Conservation (phyloP, 2,329 filamentous ascomycete genomes). For the Colletotrichum endophyticum region DNA sequence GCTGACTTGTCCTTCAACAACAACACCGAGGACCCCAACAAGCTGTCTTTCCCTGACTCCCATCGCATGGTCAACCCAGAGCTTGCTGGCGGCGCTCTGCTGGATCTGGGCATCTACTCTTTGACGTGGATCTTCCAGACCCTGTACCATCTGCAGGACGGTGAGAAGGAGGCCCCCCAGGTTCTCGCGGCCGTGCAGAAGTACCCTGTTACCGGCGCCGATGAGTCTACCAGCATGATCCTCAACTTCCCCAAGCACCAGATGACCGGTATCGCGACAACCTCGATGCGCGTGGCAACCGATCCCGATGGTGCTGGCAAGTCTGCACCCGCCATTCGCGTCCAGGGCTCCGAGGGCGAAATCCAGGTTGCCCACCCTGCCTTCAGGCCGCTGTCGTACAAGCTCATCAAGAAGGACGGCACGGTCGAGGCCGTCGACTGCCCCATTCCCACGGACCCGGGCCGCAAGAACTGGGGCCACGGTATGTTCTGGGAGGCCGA, state of each 20-base stretch:
- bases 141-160: slow-evolving; percentile 79
- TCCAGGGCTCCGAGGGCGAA: slow-evolving; percentile 82
- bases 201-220: slow-evolving; percentile 71
- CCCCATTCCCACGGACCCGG: slow-evolving; percentile 56
- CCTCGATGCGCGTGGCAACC: slow-evolving; percentile 65
- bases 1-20: slow-evolving; percentile 67
- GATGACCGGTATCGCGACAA: slow-evolving; percentile 75
- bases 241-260: slow-evolving; percentile 74
- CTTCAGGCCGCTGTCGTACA: slow-evolving; percentile 71
- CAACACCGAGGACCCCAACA: slow-evolving; percentile 62
- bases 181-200: slow-evolving; percentile 74
- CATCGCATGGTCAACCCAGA: slow-evolving; percentile 84
- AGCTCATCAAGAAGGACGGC: slow-evolving; percentile 60
- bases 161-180: slow-evolving; percentile 69
- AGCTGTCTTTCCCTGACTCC: slow-evolving; percentile 61
- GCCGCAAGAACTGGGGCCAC: slow-evolving; percentile 62
- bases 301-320: slow-evolving; percentile 64
- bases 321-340: slow-evolving; percentile 72
- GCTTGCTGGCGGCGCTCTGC: slow-evolving; percentile 80
- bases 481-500: slow-evolving; percentile 93
- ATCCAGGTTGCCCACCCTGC: slow-evolving; percentile 79
- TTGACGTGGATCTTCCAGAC: slow-evolving; percentile 92
- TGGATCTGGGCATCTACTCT: slow-evolving; percentile 89
- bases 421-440: slow-evolving; percentile 57
- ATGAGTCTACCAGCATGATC: slow-evolving; percentile 80